Evolutionary conservation across 495 filamentous ascomycete species (phyloP), one percentile per base, ranked within the genome.

Genomic region (Tuber aestivum): DNA sequence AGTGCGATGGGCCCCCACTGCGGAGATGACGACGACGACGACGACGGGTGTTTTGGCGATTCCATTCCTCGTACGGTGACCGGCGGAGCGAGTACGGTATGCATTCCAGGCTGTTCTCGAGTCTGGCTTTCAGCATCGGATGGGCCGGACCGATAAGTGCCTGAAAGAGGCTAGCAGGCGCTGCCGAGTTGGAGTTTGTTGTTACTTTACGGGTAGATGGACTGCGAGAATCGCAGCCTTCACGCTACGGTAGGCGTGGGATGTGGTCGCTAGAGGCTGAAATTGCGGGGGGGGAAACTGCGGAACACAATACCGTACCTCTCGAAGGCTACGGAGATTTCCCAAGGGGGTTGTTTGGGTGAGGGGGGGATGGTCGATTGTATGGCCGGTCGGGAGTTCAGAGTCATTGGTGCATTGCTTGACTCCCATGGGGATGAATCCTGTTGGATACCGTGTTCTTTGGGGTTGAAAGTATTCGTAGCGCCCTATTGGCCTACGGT

Each of bases 281-380:
- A 37, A 74, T 72, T 76, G 37, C 69, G 32, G 70, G 74, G 42
- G n/a, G n/a, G n/a, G n/a, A n/a, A 69, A 77, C 18, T 40, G 73
- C n/a, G 41, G 75, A 3, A 72, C 56, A 41, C 44, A n/a, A n/a
- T 79, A 70, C 69, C 68, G 18, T 79, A 70, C 69, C 68, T 69
- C 21, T 74, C 42, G 40, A 74, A 71, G 41, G 75, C 72, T 20
- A 71, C 72, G 38, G 41, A 70, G 68, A 44, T 38, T 23, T 20
- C 23, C 41, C 32, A 21, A 23, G n/a, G 38, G 38, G 3, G 38
- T 40, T 40, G 38, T 40, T 40, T 7, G 38, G 38, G 41, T 71
- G 12, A n/a, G 38, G 41, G 70, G 27, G 38, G 41, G 70, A n/a
- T 32, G 40, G 38, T 7, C n/a, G n/a, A 14, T 41, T 41, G 18